Evolutionary conservation across 306 rosid genomes (phyloP), one percentile per base, ranked within the genome.

Genomic region (Acacia acuminata): DNA sequence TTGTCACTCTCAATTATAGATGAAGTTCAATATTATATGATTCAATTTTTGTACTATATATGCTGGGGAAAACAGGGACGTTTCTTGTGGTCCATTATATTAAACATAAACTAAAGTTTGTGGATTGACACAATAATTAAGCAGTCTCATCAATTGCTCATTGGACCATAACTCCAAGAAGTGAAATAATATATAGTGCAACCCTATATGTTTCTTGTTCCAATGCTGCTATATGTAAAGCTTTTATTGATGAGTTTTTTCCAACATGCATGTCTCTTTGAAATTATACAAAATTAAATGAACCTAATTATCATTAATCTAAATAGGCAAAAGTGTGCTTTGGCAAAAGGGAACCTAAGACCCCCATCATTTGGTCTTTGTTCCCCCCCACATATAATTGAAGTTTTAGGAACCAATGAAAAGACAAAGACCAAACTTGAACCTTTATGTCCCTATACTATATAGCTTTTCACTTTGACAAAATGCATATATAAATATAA

Each of bases 341-440:
- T 71, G 56, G 7, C 69, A 56, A 81, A 68, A 68, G 85, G 86
- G 84, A 76, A 83, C 88, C 78, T 68, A 66, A 64, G 70, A 30
- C 82, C 82, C 71, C 66, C 81, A 89, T 86, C 90, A 84, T 89
- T 83, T 77, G 84, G 86, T 64, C 83, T 43, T 84, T 38, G 48
- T 76, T 55, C 45, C 58, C 72, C 44, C 58, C 73, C 81, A 17
- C 89, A 87, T 84, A 91, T 89, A 86, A 91, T 91, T 91, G 92
- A 86, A 79, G 72, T 77, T 40, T 9, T 70, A 80, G 34, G 40
- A 68, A 76, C 85, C 88, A 85, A 87, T 81, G 43, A 71, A 24
- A 43, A 73, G 44, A 42, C 11, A 68, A 71, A 30, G 48, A 27
- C 51, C 64, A 65, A 64, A 44, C 61, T 77, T 43, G 14, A 44